Conservation (phyloP, 2,329 filamentous ascomycete genomes). For the Cladophialophora chaetospira region DNA sequence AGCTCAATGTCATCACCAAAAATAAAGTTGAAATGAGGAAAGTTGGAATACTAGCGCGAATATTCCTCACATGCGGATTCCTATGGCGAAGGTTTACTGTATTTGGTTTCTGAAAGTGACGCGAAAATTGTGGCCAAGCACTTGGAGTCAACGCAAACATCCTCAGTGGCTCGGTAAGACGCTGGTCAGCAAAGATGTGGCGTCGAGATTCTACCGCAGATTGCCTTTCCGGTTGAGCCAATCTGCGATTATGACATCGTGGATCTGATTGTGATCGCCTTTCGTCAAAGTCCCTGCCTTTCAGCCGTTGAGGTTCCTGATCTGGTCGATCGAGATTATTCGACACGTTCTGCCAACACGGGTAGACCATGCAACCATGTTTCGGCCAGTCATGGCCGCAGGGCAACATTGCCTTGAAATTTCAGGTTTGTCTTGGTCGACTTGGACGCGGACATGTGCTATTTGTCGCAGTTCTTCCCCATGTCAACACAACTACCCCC, state of each 20-base stretch:
- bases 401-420: slow-evolving; percentile 19
- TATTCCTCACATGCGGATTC: no score
- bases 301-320: neutral
- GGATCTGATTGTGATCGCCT: neutral
- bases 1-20: no score
- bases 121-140: no score
- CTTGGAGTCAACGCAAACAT: no score
- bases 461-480: neutral
- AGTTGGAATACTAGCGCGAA: no score
- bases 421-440: neutral
- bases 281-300: neutral
- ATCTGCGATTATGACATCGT: neutral
- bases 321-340: slow-evolving; percentile 1
- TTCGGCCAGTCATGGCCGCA: slow-evolving; percentile 13
- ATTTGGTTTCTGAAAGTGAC: no score
- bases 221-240: slow-evolving; percentile 4
- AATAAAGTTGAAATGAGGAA: no score
- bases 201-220: neutral
- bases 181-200: neutral
- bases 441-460: slow-evolving; percentile 16
- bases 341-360: no score
- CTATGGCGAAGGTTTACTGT: no score
- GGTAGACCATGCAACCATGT: no score
- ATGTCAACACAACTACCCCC: no score
- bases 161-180: slow-evolving; percentile 6